Evolutionary conservation across 768 basidiomycete species (phyloP).

Genomic region (Mrakia blollopis): DNA sequence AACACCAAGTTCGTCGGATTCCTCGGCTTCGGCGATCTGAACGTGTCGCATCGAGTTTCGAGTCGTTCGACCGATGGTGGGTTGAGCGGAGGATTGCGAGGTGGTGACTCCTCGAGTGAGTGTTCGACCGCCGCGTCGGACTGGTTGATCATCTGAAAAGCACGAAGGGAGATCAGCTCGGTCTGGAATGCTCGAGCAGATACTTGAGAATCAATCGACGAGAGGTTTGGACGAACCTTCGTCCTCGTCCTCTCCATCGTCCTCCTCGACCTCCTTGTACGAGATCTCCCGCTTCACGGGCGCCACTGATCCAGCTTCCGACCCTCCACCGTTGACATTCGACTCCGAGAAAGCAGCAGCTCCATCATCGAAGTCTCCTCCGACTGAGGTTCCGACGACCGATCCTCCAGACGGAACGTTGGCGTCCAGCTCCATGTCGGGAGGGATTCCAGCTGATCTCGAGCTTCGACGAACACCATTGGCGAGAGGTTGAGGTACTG

Average conservation of each 20-base stretch:
- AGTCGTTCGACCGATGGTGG: neutral
- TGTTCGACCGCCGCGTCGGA: constrained; percentile 6
- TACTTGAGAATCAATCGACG: neutral
- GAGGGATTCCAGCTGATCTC: neutral
- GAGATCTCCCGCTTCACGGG: neutral
- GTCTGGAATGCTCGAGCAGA: neutral
- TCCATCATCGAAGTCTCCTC: constrained; percentile 14
- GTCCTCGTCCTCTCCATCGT: constrained; percentile 13
- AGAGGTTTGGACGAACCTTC: neutral
- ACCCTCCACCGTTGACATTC: neutral
- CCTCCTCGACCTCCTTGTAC: neutral
- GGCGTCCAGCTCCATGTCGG: neutral
- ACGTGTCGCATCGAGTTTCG: constrained; percentile 10
- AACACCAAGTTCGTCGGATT: neutral
- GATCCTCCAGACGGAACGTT: neutral
- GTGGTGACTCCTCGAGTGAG: neutral
- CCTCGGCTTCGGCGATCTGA: constrained; percentile 9
- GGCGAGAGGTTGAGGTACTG: too few species aligned
- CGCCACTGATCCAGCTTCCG: neutral
- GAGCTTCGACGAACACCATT: neutral
- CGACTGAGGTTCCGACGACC: neutral
- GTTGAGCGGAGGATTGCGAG: neutral
- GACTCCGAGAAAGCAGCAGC: neutral
- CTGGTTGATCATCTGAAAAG: neutral
- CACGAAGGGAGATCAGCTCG: neutral